Evolutionary conservation across 163 green algal species (phyloP).

Genomic region (Chlorella variabilis): DNA sequence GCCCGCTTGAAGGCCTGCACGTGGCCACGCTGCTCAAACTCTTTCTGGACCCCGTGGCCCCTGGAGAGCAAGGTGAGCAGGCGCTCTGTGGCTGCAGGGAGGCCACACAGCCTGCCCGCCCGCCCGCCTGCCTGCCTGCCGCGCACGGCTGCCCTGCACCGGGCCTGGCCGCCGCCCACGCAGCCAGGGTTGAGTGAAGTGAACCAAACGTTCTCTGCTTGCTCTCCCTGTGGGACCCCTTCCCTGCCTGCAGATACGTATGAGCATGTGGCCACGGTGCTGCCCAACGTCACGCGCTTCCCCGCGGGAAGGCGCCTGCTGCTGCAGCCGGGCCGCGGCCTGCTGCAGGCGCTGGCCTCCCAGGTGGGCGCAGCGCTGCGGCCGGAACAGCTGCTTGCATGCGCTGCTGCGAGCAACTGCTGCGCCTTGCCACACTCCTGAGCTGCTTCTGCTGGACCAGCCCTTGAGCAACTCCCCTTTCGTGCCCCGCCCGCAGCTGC

Average conservation of each 20-base stretch:
- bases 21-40: conserved; percentile 66
- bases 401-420: neutral
- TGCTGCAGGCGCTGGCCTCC: conserved; percentile 64
- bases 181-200: no score
- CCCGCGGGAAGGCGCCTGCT: conserved; percentile 60
- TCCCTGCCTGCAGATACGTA: conserved; percentile 57
- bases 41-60: conserved; percentile 48
- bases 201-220: no score
- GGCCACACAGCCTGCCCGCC: no score
- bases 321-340: conserved; percentile 72
- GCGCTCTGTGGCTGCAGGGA: neutral
- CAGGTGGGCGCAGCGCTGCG: neutral
- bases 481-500: conserved; percentile 52
- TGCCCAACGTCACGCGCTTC: conserved; percentile 76
- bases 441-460: neutral
- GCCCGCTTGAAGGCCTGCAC: conserved; percentile 61
- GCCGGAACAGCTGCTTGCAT: neutral
- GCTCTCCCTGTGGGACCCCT: no score
- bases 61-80: conserved; percentile 1
- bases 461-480: no score
- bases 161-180: no score
- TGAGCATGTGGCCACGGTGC: conserved; percentile 71
- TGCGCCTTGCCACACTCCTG: neutral
- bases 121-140: neutral
- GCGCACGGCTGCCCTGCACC: neutral